A percentile compares a stretch with the other conserved stretches of the same genome.
Conservation (phyloP, 176 grass and related monocot species). For the maize (Zea mays) region Zm-B73-REFERENCE-NAM-5.0 NC_050104.1:52474001-52474500, state of each 20-base stretch:
- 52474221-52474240: constrained; percentile 92
- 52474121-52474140: constrained; percentile 83
- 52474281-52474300: constrained; percentile 93
- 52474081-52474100: constrained; percentile 92
- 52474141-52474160: constrained; percentile 96
- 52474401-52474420: constrained; percentile 15
- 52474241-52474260: constrained; percentile 88
- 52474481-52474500: too few relatives aligned
- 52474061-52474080: constrained; percentile 98
- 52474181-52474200: constrained; percentile 96
- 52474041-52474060: constrained; percentile 66
- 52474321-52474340: too few relatives aligned
- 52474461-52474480: too few relatives aligned
- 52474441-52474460: too few relatives aligned
- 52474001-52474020: constrained; percentile 10
- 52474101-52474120: constrained; percentile 75
- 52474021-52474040: constrained; percentile 40
- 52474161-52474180: constrained; percentile 91
- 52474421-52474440: too few relatives aligned
- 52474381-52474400: not conserved
- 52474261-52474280: constrained; percentile 94
- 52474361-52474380: constrained; percentile 16
- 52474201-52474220: constrained; percentile 89
- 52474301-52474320: constrained; percentile 87
- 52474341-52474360: too few relatives aligned